phyloP scores from a whole-genome alignment of 2,329 filamentous ascomycete genomes.

The Colletotrichum sp. region DNA sequence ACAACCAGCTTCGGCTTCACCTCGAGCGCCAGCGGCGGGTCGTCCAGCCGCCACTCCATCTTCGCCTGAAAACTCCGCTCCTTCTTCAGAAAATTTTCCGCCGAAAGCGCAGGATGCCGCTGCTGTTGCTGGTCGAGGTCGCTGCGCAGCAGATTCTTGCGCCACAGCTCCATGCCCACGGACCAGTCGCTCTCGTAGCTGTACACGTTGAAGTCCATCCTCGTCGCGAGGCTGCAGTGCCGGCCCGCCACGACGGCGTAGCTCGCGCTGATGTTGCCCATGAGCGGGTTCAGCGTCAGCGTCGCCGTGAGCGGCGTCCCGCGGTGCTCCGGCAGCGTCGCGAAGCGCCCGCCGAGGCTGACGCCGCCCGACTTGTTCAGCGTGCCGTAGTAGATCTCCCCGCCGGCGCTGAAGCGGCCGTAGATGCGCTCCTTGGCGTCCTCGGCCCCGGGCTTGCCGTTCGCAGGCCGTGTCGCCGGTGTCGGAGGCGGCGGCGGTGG shows the following conservation, averaged over 20 bases:
- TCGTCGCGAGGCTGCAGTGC: constrained; percentile 83
- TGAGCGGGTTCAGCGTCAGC: constrained; percentile 89
- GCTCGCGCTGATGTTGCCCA: constrained; percentile 89
- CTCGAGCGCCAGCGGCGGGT: constrained; percentile 24
- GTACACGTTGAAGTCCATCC: constrained; percentile 97
- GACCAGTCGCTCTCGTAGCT: constrained; percentile 96
- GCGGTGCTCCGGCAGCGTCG: constrained; percentile 78
- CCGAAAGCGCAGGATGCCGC: constrained; percentile 1
- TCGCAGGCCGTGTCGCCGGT: constrained; percentile 24
- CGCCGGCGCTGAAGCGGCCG: constrained; percentile 88
- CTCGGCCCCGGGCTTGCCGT: constrained; percentile 34
- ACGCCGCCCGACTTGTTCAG: constrained; percentile 93
- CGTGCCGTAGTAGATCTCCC: constrained; percentile 93
- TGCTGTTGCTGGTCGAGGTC: not conserved
- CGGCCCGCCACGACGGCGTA: constrained; percentile 90
- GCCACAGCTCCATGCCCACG: constrained; percentile 92
- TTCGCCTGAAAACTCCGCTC: constrained; percentile 54
- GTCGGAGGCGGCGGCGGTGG: not conserved
- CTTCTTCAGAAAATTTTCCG: constrained; percentile 24
- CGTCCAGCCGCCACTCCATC: constrained; percentile 53
- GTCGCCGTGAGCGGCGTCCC: constrained; percentile 95
- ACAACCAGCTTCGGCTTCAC: not conserved
- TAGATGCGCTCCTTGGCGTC: constrained; percentile 62
- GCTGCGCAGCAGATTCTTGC: constrained; percentile 50
- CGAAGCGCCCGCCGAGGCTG: constrained; percentile 87